Evolutionary conservation across 2,329 filamentous ascomycete species (phyloP).

Genomic region (Calonectria pauciramosa): DNA sequence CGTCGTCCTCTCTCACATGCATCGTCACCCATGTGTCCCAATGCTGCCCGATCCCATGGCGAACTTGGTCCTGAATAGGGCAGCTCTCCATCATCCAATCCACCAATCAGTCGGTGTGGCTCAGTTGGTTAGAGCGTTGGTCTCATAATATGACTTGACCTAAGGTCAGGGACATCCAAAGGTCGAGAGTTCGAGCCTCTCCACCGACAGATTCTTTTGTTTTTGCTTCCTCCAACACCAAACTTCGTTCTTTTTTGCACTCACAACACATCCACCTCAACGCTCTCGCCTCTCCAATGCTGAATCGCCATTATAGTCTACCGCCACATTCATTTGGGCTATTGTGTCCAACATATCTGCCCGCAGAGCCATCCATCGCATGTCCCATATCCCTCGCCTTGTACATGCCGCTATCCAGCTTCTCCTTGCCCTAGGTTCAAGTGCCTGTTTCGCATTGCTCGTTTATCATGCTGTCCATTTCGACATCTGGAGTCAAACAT

Average conservation of each 20-base stretch:
- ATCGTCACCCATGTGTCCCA: neutral
- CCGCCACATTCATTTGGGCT: conserved; percentile 37
- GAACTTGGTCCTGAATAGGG: conserved; percentile 18
- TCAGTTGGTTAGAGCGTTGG: conserved; percentile 33
- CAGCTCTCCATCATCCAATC: neutral
- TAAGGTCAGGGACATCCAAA: conserved; percentile 30
- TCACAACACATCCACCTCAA: neutral
- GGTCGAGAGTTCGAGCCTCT: conserved; percentile 32
- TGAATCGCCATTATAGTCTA: conserved; percentile 28
- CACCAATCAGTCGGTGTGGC: conserved; percentile 27
- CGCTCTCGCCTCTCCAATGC: neutral
- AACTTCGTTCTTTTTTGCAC: neutral
- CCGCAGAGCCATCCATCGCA: conserved; percentile 34
- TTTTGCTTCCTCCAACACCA: neutral
- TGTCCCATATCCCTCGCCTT: conserved; percentile 35
- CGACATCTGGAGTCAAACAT: conserved; percentile 30
- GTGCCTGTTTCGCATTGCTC: conserved; percentile 39
- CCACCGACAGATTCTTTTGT: conserved; percentile 25
- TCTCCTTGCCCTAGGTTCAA: conserved; percentile 40
- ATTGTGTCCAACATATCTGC: conserved; percentile 39
- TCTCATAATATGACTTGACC: conserved; percentile 30
- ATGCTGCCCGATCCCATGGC: neutral
- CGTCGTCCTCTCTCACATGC: neutral
- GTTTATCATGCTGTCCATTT: conserved; percentile 37
- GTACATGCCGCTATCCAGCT: conserved; percentile 37